phyloP scores from a whole-genome alignment of 805 yeast genomes.

The Candida sithepensis region DNA sequence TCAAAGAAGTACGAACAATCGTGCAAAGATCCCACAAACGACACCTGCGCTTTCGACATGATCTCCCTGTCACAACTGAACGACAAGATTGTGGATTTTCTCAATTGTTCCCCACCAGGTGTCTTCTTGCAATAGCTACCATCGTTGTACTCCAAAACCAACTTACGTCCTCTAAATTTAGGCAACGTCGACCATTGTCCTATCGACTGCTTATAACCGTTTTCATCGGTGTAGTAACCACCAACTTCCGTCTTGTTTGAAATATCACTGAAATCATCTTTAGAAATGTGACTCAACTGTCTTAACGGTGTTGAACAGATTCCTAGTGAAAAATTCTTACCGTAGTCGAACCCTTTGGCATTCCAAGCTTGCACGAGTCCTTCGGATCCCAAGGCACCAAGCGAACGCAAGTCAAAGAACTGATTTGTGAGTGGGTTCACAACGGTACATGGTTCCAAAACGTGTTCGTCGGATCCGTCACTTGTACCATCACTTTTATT shows the following conservation, averaged over 20 bases:
- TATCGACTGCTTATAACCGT: conserved; percentile 46
- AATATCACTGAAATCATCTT: conserved; percentile 31
- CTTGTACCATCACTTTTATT: conserved; percentile 3
- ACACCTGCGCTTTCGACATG: conserved; percentile 56
- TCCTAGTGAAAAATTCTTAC: conserved; percentile 71
- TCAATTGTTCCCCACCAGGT: conserved; percentile 44
- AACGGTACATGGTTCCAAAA: conserved; percentile 39
- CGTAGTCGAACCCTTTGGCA: conserved; percentile 67
- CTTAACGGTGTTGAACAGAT: conserved; percentile 58
- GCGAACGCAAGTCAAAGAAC: conserved; percentile 42
- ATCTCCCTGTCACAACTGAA: conserved; percentile 80
- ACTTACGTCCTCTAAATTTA: conserved; percentile 63
- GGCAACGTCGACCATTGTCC: conserved; percentile 65
- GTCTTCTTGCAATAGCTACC: conserved; percentile 56
- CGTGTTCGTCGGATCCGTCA: conserved; percentile 7
- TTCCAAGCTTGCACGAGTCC: conserved; percentile 49
- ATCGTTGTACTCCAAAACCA: conserved; percentile 64
- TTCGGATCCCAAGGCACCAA: conserved; percentile 30
- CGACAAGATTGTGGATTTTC: conserved; percentile 63
- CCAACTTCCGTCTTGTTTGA: conserved; percentile 46
- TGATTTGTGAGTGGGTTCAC: conserved; percentile 41
- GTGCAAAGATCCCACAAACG: conserved; percentile 66
- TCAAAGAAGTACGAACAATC: conserved; percentile 85
- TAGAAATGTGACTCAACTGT: conserved; percentile 18
- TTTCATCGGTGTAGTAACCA: conserved; percentile 49